Evolutionary conservation across 495 filamentous ascomycete genomes (phyloP).

Genomic region (Penicillium silybi): DNA sequence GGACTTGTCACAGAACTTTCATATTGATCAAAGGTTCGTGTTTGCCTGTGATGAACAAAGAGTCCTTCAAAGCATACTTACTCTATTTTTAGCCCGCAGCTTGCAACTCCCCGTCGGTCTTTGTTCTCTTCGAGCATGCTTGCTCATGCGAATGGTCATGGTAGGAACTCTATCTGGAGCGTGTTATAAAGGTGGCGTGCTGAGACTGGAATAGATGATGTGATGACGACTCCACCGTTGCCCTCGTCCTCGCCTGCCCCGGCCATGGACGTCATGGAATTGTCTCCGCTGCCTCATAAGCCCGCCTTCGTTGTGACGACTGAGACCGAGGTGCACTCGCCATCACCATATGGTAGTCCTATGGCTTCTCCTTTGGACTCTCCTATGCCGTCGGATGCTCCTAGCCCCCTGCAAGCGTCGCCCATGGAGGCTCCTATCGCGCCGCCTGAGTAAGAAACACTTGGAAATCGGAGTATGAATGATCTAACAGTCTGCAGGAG

Average conservation of each 20-base stretch:
- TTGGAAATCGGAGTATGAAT: background rate
- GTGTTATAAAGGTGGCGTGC: background rate
- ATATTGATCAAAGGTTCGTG: slow-evolving; percentile 81
- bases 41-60: background rate
- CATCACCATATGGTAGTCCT: slow-evolving; percentile 52
- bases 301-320: slow-evolving; percentile 54
- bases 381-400: slow-evolving; percentile 31
- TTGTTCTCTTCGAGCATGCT: slow-evolving; percentile 83
- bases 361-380: slow-evolving; percentile 55
- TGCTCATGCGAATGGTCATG: slow-evolving; percentile 60
- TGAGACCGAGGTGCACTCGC: slow-evolving; percentile 62
- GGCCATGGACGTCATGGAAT: slow-evolving; percentile 83
- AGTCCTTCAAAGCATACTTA: slow-evolving; percentile 16
- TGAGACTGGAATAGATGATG: slow-evolving; percentile 46
- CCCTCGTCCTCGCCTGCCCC: slow-evolving; percentile 75
- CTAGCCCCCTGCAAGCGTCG: slow-evolving; percentile 46
- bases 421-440: slow-evolving; percentile 48
- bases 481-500: slow-evolving; percentile 20
- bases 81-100: slow-evolving; percentile 66
- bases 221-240: slow-evolving; percentile 77
- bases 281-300: slow-evolving; percentile 93
- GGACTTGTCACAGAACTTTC: slow-evolving; percentile 95
- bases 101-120: slow-evolving; percentile 87
- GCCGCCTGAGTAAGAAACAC: slow-evolving; percentile 34
- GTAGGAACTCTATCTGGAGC: slow-evolving; percentile 46